Percentiles rank a stretch among this genome's conserved stretches.
Conservation (phyloP, 306 rosid species). For the Vigna mungo region DNA sequence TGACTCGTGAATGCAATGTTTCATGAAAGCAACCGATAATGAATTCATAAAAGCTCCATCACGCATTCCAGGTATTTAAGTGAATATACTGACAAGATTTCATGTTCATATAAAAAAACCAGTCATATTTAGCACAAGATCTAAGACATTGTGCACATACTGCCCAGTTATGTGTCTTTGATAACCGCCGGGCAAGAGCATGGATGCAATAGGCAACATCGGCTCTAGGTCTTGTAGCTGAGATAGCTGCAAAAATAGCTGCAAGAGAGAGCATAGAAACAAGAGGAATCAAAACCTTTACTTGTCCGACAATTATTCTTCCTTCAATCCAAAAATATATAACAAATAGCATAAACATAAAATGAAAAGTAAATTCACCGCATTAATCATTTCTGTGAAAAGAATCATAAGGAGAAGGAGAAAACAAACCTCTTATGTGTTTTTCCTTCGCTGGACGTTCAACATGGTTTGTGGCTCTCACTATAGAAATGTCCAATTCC, state of each 20-base stretch:
- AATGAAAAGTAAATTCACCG: conserved; percentile 10
- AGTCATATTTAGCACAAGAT: conserved; percentile 21
- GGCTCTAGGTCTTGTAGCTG: conserved; percentile 97
- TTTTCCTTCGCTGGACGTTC: conserved; percentile 94
- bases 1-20: conserved; percentile 13
- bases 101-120: conserved; percentile 15
- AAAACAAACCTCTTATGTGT: conserved; percentile 75
- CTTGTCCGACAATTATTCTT: conserved; percentile 31
- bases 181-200: conserved; percentile 88
- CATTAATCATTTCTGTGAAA: not conserved
- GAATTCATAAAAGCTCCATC: conserved; percentile 35
- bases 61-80: conserved; percentile 21
- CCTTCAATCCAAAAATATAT: conserved; percentile 31
- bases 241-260: conserved; percentile 96
- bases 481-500: conserved; percentile 97
- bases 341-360: conserved; percentile 24
- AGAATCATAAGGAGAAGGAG: conserved; percentile 24
- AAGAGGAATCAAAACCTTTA: conserved; percentile 33
- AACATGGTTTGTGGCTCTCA: conserved; percentile 93
- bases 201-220: conserved; percentile 99
- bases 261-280: conserved; percentile 50
- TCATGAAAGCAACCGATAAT: conserved; percentile 16
- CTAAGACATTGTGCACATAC: conserved; percentile 58
- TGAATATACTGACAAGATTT: conserved; percentile 5
- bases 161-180: conserved; percentile 99